Percentiles rank a stretch among this genome's conserved stretches.
Evolutionary conservation across 306 rosid species (phyloP).

Genomic region (Cucurbita maxima): DNA sequence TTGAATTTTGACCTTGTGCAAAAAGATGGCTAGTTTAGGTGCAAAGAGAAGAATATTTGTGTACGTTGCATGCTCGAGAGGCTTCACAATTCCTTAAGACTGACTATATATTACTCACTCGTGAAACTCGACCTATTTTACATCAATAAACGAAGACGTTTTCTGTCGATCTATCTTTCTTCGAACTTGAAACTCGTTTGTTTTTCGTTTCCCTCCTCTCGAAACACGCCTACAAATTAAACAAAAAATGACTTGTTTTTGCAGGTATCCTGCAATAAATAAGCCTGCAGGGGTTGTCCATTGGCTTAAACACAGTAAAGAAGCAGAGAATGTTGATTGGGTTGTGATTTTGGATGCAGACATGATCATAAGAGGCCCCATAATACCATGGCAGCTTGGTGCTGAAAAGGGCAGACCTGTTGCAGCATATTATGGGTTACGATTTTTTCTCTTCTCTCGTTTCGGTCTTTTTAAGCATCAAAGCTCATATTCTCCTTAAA

Average conservation of each 20-base stretch:
- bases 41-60: background rate
- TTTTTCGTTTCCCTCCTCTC: background rate
- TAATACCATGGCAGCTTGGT: constrained; percentile 95
- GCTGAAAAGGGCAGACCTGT: constrained; percentile 95
- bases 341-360: constrained; percentile 95
- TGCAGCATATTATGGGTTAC: constrained; percentile 88
- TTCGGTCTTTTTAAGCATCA: background rate
- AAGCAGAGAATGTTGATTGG: constrained; percentile 94
- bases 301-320: constrained; percentile 85
- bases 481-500: background rate
- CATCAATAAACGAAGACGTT: background rate
- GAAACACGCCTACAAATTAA: background rate
- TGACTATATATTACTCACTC: background rate
- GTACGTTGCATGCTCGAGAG: background rate
- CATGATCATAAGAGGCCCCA: constrained; percentile 90
- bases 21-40: background rate
- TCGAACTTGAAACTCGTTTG: background rate
- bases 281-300: constrained; percentile 95
- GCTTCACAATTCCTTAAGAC: background rate
- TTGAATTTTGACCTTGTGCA: background rate
- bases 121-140: background rate
- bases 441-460: background rate
- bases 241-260: constrained; percentile 3
- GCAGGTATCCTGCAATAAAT: constrained; percentile 98
- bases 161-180: background rate